These are phyloP conservation scores for Mitragyna speciosa DNA, from an alignment of 257 asterid species.

Conservation along the genomic window DNA sequence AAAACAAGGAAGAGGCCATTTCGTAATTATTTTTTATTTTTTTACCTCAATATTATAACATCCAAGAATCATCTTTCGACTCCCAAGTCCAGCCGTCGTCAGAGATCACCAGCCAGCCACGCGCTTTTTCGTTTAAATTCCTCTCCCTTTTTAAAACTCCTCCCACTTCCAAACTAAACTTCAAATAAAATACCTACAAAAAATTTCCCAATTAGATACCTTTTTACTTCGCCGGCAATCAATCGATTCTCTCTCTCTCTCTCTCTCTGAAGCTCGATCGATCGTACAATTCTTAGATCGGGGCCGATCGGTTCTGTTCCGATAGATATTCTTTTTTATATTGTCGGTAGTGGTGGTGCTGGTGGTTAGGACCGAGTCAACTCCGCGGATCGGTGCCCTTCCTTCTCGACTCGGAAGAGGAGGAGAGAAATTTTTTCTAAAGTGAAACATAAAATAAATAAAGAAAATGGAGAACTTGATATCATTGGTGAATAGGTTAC, in stretches of 20 bases:
- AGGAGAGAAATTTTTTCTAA: background rate
- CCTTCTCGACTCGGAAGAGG: background rate
- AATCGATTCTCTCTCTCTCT: background rate
- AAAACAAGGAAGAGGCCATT: background rate
- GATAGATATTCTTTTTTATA: background rate
- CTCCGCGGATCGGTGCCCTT: slow-evolving; percentile 32
- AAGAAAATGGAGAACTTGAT: slow-evolving; percentile 79
- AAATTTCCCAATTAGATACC: background rate
- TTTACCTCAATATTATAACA: too few species aligned
- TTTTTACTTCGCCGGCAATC: slow-evolving; percentile 15
- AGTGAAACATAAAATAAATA: background rate
- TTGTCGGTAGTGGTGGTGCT: background rate
- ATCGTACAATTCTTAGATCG: background rate
- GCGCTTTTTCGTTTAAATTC: slow-evolving; percentile 37
- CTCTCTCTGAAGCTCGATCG: background rate
- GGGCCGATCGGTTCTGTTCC: background rate
- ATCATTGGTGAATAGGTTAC: slow-evolving; percentile 78
- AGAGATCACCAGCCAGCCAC: slow-evolving; percentile 20
- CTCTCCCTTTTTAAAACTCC: background rate
- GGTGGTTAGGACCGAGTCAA: slow-evolving; percentile 32
- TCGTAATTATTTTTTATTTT: too few species aligned
- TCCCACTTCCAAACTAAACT: background rate
- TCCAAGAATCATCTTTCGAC: too few species aligned
- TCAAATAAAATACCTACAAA: background rate
- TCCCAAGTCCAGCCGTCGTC: background rate